phyloP scores from a whole-genome alignment of 139 green algal species.

The Coelastrella sp. region DNA sequence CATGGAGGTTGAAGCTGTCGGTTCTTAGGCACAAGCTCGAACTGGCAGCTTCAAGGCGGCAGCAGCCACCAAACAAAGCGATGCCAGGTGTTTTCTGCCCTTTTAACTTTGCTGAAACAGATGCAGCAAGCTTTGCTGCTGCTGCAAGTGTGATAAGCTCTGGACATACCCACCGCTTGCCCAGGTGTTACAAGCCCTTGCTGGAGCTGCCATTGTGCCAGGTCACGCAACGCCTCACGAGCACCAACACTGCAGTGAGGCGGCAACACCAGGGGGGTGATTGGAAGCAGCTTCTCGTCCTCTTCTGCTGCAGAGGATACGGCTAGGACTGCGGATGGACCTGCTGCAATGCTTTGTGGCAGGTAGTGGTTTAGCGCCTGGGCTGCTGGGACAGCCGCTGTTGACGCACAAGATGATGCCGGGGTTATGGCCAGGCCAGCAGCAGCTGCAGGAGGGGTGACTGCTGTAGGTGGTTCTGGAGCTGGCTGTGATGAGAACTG shows the following conservation, averaged over 20 bases:
- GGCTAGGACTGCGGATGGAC: background rate
- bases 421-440: background rate
- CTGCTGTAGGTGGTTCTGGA: background rate
- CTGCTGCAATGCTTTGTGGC: too few relatives aligned
- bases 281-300: background rate
- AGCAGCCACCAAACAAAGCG: too few relatives aligned
- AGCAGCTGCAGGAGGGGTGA: background rate
- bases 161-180: background rate
- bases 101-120: background rate
- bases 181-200: slow-evolving; percentile 34
- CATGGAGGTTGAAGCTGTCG: too few relatives aligned
- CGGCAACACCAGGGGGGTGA: background rate
- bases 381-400: background rate
- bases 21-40: too few relatives aligned
- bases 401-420: background rate
- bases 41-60: too few relatives aligned
- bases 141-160: background rate
- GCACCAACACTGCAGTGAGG: background rate
- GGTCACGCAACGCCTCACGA: slow-evolving; percentile 10
- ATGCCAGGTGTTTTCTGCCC: too few relatives aligned
- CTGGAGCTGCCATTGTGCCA: slow-evolving; percentile 58
- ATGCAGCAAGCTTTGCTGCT: background rate
- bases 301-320: background rate
- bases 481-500: too few relatives aligned
- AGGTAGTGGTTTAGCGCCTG: background rate